A percentile compares a stretch with the other conserved stretches of the same genome.
phyloP scores from a whole-genome alignment of 352 stramenopile genomes.

The Globisporangium middletonii region DNA sequence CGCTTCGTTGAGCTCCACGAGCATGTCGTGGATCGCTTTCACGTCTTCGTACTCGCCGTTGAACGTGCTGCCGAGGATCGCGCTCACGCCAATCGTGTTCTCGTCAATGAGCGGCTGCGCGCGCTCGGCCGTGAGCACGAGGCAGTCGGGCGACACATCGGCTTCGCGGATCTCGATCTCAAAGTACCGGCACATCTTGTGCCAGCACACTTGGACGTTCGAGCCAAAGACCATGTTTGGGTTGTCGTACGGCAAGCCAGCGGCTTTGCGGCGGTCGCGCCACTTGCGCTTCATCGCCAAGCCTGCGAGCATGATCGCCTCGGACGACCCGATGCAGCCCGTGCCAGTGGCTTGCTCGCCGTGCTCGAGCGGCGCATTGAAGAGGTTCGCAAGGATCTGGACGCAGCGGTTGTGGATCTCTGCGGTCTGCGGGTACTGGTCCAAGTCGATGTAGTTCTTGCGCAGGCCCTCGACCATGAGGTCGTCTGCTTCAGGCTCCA shows the following conservation, averaged over 20 bases:
- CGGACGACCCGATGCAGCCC: slow-evolving; percentile 89
- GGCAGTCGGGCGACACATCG: slow-evolving; percentile 77
- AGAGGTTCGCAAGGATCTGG: slow-evolving; percentile 90
- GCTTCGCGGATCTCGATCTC: slow-evolving; percentile 89
- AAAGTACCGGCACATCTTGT: slow-evolving; percentile 95
- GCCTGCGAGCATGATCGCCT: slow-evolving; percentile 89
- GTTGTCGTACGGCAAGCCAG: slow-evolving; percentile 73
- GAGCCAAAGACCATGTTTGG: slow-evolving; percentile 92
- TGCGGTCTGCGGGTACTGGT: slow-evolving; percentile 90
- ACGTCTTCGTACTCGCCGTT: slow-evolving; percentile 93
- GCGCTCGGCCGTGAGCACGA: slow-evolving; percentile 82
- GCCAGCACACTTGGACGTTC: slow-evolving; percentile 91
- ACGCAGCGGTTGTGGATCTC: slow-evolving; percentile 93
- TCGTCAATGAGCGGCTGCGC: slow-evolving; percentile 80
- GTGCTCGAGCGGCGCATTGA: slow-evolving; percentile 63
- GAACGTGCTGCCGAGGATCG: slow-evolving; percentile 91
- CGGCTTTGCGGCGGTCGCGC: slow-evolving; percentile 77
- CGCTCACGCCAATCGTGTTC: slow-evolving; percentile 90
- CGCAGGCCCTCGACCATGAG: slow-evolving; percentile 82
- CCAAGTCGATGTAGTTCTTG: slow-evolving; percentile 93
- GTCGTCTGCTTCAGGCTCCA: slow-evolving; percentile 89
- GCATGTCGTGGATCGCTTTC: slow-evolving; percentile 86
- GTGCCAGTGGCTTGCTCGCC: slow-evolving; percentile 71
- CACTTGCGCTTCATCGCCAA: slow-evolving; percentile 91
- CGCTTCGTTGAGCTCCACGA: slow-evolving; percentile 74